These are phyloP conservation scores for Dendrobium chrysotoxum DNA, from an alignment of 106 monocot genomes.

Conservation along the genomic window DNA sequence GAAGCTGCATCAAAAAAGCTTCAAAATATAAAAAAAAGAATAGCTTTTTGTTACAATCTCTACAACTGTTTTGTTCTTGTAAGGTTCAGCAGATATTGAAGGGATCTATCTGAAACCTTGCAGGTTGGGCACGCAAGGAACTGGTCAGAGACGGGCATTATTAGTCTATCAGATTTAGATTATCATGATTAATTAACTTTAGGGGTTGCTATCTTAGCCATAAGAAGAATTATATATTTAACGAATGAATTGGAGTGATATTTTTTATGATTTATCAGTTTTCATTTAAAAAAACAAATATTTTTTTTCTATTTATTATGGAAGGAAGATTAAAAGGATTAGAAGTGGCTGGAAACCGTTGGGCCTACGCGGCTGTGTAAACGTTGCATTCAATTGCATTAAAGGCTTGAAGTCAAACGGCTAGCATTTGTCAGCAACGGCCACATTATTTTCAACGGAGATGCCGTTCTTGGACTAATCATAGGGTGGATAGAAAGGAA, in stretches of 20 bases:
- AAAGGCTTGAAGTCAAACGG: not conserved
- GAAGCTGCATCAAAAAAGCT: not conserved
- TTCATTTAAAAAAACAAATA: no score
- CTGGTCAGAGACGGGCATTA: not conserved
- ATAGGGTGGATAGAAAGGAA: not conserved
- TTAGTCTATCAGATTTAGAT: not conserved
- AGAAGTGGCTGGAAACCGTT: not conserved
- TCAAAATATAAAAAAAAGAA: not conserved
- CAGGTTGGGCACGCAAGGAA: not conserved
- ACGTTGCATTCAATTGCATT: not conserved
- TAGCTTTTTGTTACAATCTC: not conserved
- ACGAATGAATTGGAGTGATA: no score
- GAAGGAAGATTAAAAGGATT: not conserved
- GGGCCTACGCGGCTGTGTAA: not conserved
- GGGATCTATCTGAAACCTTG: not conserved
- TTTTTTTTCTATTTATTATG: not conserved
- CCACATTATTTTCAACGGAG: not conserved
- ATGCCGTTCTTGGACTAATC: conserved; percentile 1
- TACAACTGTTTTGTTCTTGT: not conserved
- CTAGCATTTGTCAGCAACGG: not conserved
- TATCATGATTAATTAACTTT: not conserved
- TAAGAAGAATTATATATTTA: not conserved
- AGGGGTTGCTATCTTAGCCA: not conserved
- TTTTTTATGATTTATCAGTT: no score
- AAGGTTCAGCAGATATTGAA: not conserved